Percentiles rank a stretch among this genome's conserved stretches.
Conservation (phyloP, 2,329 filamentous ascomycete species). For the Hymenoscyphus infarciens region DNA sequence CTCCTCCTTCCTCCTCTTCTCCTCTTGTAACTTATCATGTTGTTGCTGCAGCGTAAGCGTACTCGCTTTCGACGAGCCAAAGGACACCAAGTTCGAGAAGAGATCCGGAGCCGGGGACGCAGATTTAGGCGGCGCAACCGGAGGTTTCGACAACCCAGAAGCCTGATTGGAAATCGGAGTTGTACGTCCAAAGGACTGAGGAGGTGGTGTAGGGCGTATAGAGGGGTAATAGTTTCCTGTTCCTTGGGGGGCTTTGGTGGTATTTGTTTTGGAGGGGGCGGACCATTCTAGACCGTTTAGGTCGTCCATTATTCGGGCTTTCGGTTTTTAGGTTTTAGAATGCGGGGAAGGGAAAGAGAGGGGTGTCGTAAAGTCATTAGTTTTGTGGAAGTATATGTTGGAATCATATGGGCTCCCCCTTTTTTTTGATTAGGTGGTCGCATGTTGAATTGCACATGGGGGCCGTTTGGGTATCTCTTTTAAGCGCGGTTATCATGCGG, state of each 20-base stretch:
- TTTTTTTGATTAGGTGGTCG: not conserved
- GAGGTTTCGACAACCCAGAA: slow-evolving; percentile 39
- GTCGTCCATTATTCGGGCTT: slow-evolving; percentile 52
- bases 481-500: not conserved
- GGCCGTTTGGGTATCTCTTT: not conserved
- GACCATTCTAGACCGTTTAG: slow-evolving; percentile 60
- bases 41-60: slow-evolving; percentile 77
- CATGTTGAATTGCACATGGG: slow-evolving; percentile 6
- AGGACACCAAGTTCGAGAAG: slow-evolving; percentile 72
- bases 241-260: slow-evolving; percentile 43
- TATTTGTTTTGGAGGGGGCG: slow-evolving; percentile 35
- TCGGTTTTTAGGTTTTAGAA: not conserved
- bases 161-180: slow-evolving; percentile 45
- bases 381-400: slow-evolving; percentile 2
- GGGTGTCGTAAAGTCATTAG: slow-evolving; percentile 21
- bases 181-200: slow-evolving; percentile 42
- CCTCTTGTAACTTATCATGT: slow-evolving; percentile 62
- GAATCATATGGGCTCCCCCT: not conserved
- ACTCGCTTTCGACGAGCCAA: slow-evolving; percentile 54
- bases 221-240: slow-evolving; percentile 45
- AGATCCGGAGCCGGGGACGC: slow-evolving; percentile 56
- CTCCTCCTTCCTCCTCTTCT: slow-evolving; percentile 69
- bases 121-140: slow-evolving; percentile 42
- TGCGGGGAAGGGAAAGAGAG: slow-evolving; percentile 19
- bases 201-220: slow-evolving; percentile 47